A percentile compares a stretch with the other conserved stretches of the same genome.
phyloP scores from a whole-genome alignment of 2,329 filamentous ascomycete genomes.

The Clonostachys byssicola region DNA sequence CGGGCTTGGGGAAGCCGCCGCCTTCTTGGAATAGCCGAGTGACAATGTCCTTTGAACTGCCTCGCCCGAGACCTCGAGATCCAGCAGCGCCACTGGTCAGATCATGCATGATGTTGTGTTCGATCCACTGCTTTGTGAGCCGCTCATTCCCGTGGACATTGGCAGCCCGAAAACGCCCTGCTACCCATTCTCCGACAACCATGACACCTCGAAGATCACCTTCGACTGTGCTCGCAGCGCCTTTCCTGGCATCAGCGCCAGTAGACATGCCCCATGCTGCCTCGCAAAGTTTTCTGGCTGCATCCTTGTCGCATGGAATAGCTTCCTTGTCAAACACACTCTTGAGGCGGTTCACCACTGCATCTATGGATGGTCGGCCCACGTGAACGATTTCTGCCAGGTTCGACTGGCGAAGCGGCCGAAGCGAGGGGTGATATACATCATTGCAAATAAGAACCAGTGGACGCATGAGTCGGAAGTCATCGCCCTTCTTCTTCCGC shows the following conservation, averaged over 20 bases:
- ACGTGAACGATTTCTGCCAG: constrained; percentile 90
- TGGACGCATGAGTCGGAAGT: constrained; percentile 81
- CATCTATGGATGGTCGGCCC: constrained; percentile 81
- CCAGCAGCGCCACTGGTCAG: constrained; percentile 68
- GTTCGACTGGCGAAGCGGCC: constrained; percentile 78
- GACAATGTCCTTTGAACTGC: constrained; percentile 70
- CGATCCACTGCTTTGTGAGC: constrained; percentile 73
- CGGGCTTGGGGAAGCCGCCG: constrained; percentile 67
- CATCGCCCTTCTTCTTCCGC: constrained; percentile 74
- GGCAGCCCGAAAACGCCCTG: constrained; percentile 59
- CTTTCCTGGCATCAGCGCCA: constrained; percentile 64
- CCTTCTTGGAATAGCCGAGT: constrained; percentile 75
- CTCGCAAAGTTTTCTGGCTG: constrained; percentile 79
- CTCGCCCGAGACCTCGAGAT: constrained; percentile 66
- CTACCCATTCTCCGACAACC: constrained; percentile 86
- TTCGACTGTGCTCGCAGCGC: constrained; percentile 63
- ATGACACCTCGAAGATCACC: constrained; percentile 78
- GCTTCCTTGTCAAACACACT: constrained; percentile 84
- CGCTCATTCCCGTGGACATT: constrained; percentile 31
- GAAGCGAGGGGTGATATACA: constrained; percentile 85
- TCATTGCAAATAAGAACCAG: constrained; percentile 97
- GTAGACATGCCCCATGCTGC: constrained; percentile 75
- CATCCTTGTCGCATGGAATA: constrained; percentile 83
- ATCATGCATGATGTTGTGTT: constrained; percentile 65
- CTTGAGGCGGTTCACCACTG: constrained; percentile 78